Evolutionary conservation across 331 rosid genomes (phyloP).

Genomic region (Pyracantha coccinea): DNA sequence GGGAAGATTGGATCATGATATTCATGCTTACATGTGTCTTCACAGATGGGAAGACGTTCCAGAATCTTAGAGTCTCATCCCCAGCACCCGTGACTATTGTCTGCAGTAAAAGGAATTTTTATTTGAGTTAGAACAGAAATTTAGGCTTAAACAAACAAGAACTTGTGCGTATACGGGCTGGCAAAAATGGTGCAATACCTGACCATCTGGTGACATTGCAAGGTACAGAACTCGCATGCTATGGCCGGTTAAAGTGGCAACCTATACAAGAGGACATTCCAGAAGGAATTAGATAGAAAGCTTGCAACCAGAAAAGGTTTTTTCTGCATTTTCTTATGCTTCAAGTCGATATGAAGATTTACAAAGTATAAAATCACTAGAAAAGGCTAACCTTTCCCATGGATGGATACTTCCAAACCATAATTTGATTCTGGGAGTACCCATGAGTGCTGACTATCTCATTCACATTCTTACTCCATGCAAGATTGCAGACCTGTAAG

Average conservation of each 20-base stretch:
- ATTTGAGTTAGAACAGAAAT: background rate
- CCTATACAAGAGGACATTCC: slow-evolving; percentile 39
- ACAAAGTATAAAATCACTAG: background rate
- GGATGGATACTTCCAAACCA: slow-evolving; percentile 98
- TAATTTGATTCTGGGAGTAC: slow-evolving; percentile 95
- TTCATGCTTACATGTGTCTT: slow-evolving; percentile 62
- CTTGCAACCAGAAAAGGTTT: background rate
- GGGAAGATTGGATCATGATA: background rate
- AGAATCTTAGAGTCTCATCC: slow-evolving; percentile 87
- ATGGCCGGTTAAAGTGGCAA: slow-evolving; percentile 94
- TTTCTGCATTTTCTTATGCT: background rate
- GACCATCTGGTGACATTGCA: slow-evolving; percentile 98
- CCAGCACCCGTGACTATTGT: slow-evolving; percentile 98
- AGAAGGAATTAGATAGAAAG: background rate
- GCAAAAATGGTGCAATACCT: slow-evolving; percentile 29
- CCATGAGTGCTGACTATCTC: slow-evolving; percentile 96
- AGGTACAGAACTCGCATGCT: slow-evolving; percentile 95
- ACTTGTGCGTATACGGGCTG: no score
- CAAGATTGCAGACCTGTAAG: slow-evolving; percentile 85
- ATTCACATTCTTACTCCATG: slow-evolving; percentile 93
- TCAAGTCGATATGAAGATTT: background rate
- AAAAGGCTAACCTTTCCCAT: slow-evolving; percentile 48
- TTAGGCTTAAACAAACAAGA: background rate
- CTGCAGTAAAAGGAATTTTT: slow-evolving; percentile 30
- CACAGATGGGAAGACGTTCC: slow-evolving; percentile 90